phyloP scores from a whole-genome alignment of 1,284 basidiomycete species.

The Ganoderma meredithae region DNA sequence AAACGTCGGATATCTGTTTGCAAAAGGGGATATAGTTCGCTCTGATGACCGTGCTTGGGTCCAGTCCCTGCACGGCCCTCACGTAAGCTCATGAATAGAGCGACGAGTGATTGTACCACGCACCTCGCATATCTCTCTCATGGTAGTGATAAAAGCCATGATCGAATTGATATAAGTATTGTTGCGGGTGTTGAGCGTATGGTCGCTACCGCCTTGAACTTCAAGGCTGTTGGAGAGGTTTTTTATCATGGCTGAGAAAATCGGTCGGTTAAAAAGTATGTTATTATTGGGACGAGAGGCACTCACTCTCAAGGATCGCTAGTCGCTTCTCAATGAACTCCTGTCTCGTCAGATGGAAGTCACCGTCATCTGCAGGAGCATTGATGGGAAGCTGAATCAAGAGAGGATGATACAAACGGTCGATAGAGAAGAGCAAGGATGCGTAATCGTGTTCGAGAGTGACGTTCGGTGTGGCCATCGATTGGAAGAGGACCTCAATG shows the following conservation, averaged over 20 bases:
- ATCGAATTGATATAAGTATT: conserved; percentile 34
- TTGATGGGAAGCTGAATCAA: conserved; percentile 45
- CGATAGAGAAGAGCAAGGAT: conserved; percentile 58
- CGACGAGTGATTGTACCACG: background rate
- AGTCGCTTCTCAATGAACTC: conserved; percentile 37
- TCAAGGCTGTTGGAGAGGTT: conserved; percentile 33
- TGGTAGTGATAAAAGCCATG: conserved; percentile 34
- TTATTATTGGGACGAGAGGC: background rate
- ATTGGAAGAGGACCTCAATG: conserved; percentile 63
- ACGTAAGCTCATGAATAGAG: background rate
- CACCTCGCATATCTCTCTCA: conserved; percentile 38
- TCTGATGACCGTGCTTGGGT: conserved; percentile 7
- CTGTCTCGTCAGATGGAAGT: conserved; percentile 35
- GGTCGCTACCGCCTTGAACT: conserved; percentile 19
- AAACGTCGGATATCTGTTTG: conserved; percentile 18
- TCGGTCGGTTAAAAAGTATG: background rate
- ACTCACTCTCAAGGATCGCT: conserved; percentile 38
- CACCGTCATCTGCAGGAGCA: conserved; percentile 17
- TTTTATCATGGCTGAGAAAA: conserved; percentile 33
- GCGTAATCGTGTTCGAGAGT: conserved; percentile 70
- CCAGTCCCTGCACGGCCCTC: background rate
- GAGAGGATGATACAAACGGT: conserved; percentile 60
- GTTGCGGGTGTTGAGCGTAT: conserved; percentile 24
- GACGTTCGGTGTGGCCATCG: conserved; percentile 57
- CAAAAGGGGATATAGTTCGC: conserved; percentile 25